Evolutionary conservation across 495 filamentous ascomycete species (phyloP).

Genomic region (Cladorrhinum samala): DNA sequence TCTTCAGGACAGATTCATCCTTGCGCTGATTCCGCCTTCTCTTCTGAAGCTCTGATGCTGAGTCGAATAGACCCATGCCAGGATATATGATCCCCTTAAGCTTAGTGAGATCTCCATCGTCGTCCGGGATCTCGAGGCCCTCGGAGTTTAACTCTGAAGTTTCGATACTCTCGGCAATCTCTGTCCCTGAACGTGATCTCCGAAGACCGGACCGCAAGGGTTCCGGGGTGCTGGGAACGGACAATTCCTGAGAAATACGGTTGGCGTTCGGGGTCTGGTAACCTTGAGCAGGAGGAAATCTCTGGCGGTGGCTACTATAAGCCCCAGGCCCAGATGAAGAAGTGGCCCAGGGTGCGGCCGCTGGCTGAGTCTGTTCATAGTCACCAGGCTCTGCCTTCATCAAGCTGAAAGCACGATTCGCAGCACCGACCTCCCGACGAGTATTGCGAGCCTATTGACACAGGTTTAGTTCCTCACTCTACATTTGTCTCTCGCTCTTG

Average conservation of each 20-base stretch:
- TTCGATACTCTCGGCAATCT: slow-evolving; percentile 21
- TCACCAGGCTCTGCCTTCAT: slow-evolving; percentile 33
- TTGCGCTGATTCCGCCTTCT: slow-evolving; percentile 86
- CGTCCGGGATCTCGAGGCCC: slow-evolving; percentile 21
- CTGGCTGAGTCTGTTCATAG: slow-evolving; percentile 1
- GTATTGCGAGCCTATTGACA: not conserved
- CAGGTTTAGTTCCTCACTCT: not conserved
- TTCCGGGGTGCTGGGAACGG: slow-evolving; percentile 15
- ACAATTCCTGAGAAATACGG: slow-evolving; percentile 13
- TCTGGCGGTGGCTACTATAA: slow-evolving; percentile 15
- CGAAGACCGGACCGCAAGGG: slow-evolving; percentile 19
- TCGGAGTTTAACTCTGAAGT: slow-evolving; percentile 27
- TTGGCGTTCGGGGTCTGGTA: slow-evolving; percentile 19
- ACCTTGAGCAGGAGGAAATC: slow-evolving; percentile 13
- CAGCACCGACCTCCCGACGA: not conserved
- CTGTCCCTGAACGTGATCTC: slow-evolving; percentile 13
- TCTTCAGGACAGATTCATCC: slow-evolving; percentile 58
- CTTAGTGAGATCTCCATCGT: slow-evolving; percentile 35
- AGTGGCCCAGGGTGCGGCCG: slow-evolving; percentile 11
- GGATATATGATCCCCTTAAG: slow-evolving; percentile 76
- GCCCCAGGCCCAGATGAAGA: not conserved
- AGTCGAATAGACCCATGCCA: slow-evolving; percentile 86
- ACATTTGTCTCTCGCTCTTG: not conserved
- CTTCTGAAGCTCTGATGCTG: slow-evolving; percentile 69
- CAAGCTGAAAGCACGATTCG: not conserved